A percentile compares a stretch with the other conserved stretches of the same genome.
Evolutionary conservation across 2,329 filamentous ascomycete species (phyloP).

Genomic region (Boeremia exigua): DNA sequence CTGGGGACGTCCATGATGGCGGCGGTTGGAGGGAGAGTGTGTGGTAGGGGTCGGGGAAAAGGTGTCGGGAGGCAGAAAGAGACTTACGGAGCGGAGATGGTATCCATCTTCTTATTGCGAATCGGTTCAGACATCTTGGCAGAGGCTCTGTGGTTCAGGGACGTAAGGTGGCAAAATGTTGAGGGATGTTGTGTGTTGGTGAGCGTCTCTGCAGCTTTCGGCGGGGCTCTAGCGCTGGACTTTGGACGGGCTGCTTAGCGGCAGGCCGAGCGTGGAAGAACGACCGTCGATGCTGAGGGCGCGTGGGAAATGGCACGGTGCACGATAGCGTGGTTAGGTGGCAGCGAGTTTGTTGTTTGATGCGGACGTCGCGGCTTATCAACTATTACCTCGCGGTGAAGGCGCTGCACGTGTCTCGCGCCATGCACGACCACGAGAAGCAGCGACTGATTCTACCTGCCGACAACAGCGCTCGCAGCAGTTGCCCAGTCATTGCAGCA

Average conservation of each 20-base stretch:
- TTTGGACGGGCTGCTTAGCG: slow-evolving; percentile 13
- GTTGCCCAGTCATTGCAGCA: slow-evolving; percentile 9
- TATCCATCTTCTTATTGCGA: slow-evolving; percentile 69
- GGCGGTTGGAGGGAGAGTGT: slow-evolving; percentile 27
- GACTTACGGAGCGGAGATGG: slow-evolving; percentile 69
- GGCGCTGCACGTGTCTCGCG: slow-evolving; percentile 13
- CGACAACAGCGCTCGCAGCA: slow-evolving; percentile 6
- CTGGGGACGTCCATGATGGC: slow-evolving; percentile 41
- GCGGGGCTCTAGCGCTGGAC: slow-evolving; percentile 31
- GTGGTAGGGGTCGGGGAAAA: slow-evolving; percentile 29
- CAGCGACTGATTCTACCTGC: slow-evolving; percentile 10
- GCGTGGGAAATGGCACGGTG: slow-evolving; percentile 6
- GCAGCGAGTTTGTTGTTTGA: not conserved
- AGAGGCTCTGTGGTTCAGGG: slow-evolving; percentile 33
- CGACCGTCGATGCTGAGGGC: slow-evolving; percentile 9
- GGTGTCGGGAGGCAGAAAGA: slow-evolving; percentile 32
- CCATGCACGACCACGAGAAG: slow-evolving; percentile 12
- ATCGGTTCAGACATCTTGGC: slow-evolving; percentile 70
- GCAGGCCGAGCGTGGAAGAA: slow-evolving; percentile 16
- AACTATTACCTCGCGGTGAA: slow-evolving; percentile 1
- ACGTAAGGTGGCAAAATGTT: slow-evolving; percentile 39
- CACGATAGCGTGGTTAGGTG: slow-evolving; percentile 2
- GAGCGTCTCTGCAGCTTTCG: slow-evolving; percentile 43
- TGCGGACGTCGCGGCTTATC: not conserved
- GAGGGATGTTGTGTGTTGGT: slow-evolving; percentile 39